Base-by-base conservation (phyloP, 495 filamentous ascomycete species). In the Neurospora tetrasperma region DNA sequence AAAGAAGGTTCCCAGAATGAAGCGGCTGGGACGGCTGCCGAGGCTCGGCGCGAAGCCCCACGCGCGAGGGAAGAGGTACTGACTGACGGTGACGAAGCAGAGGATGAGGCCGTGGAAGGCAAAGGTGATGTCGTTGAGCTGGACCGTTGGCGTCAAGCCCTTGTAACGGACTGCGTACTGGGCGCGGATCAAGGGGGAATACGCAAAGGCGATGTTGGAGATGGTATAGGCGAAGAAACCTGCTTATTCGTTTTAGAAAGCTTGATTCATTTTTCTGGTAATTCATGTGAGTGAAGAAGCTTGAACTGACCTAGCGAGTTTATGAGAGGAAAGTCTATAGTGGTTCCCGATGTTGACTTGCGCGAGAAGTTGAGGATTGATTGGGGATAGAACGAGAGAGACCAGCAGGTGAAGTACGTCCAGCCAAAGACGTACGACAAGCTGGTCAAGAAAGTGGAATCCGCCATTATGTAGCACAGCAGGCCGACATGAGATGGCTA, bases 311-410 rank as follows among this genome's bases (percentile, higher is more conserved):
- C 94, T 5, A 96, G 81, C 3, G 88, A 85, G 78, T 99, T 99
- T 79, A 95, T 85, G 8, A 90, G 86, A 7, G 92, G 93, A 78
- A 94, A 97, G 79, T 98, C 94, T 69, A 96, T 89, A 0, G 94
- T 90, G 9, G 94, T 89, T 11, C 96, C 96, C 5, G 88, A 86
- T 5, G 94, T 97, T 4, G 94, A 91, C 35, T 86, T 85, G 23
- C 94, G 89, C 40, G 82, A 85, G 79, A 85, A 90, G 84, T 97
- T 99, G 72, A 89, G 86, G 46, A 94, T 80, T 1, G 91, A 87
- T 77, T 98, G 96, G 2, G 96, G 95, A 79, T 98, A 99, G 83
- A 97, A 98, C 14, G 93, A 97, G 46, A 91, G 79, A 1, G 91
- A 92, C 94, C 94, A 96, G 78, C 86, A 88, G n/a, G 90, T 70